A percentile compares a stretch with the other conserved stretches of the same genome.
Evolutionary conservation across 2,329 filamentous ascomycete genomes (phyloP).

Genomic region (Trichoderma sp.): DNA sequence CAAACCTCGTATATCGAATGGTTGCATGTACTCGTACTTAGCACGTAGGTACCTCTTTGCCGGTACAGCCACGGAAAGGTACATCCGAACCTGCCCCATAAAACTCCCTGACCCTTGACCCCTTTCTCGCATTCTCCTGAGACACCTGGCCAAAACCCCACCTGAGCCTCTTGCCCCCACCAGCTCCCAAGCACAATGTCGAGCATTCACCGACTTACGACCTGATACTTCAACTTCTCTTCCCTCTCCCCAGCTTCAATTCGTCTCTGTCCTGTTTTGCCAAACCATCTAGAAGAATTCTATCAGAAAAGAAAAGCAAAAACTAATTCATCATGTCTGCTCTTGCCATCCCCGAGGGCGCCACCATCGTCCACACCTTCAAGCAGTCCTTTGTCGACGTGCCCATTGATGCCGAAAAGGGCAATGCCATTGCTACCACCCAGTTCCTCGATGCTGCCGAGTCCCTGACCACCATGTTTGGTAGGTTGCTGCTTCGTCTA

Average conservation of each 20-base stretch:
- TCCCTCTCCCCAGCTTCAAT: neutral
- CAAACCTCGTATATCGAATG: neutral
- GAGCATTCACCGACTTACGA: slow-evolving; percentile 16
- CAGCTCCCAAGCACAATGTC: slow-evolving; percentile 7
- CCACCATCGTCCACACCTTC: slow-evolving; percentile 83
- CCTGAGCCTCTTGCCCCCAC: slow-evolving; percentile 14
- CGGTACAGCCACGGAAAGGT: neutral
- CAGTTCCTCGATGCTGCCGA: slow-evolving; percentile 92
- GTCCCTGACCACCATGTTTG: slow-evolving; percentile 82
- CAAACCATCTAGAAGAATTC: neutral
- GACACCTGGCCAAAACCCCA: slow-evolving; percentile 8
- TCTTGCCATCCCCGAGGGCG: slow-evolving; percentile 56
- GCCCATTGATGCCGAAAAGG: slow-evolving; percentile 68
- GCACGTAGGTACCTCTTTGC: neutral
- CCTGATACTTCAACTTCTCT: neutral
- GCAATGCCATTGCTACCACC: slow-evolving; percentile 75
- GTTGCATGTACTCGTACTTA: neutral
- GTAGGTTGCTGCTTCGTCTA: slow-evolving; percentile 43
- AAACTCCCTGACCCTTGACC: neutral
- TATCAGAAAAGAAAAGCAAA: neutral
- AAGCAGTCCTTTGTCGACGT: slow-evolving; percentile 83
- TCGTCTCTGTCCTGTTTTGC: neutral
- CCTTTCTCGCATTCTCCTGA: slow-evolving; percentile 3
- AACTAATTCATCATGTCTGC: slow-evolving; percentile 46
- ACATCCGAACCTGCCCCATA: neutral